Evolutionary conservation across 1,284 basidiomycete genomes (phyloP), one percentile per base, ranked within the genome.

Genomic region (Cerrena zonata): DNA sequence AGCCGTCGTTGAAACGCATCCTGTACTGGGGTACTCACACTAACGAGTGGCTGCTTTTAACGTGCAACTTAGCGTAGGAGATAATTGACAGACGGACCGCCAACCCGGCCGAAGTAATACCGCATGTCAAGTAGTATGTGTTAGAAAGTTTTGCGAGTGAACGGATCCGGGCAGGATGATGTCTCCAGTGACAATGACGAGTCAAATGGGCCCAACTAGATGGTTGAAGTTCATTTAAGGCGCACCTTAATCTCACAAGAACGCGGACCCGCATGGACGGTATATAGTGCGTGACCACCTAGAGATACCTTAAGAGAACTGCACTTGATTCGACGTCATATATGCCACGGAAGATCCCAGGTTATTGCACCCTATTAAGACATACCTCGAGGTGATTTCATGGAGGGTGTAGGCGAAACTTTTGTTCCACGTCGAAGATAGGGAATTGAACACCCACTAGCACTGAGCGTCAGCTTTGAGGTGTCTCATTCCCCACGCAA

Each of bases 1-100:
- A 82, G 19, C 85, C 84, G 68, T 88, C 80, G 61, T 68, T 71
- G 64, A 70, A 69, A 24, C 65, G 62, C 67, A 69, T 70, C 34
- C 19, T 45, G 53, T 24, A 34, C 13, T 49, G 15, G 37, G 43
- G 40, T 5, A 19, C 36, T 38, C 37, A 15, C n/a, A n/a, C 19
- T 5, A 27, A 49, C 13, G 23, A 5, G 47, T 23, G 19, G 24
- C 22, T 15, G 13, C 37, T 36, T 27, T 41, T 34, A 25, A 42
- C 10, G 5, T 25, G 7, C 19, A 7, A 21, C 10, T 5, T 5
- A 37, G 40, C 50, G 22, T 48, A 27, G 34, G 30, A 19, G 36
- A 21, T 23, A 10, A 24, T 21, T 46, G 36, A 23, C 40, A 12
- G 34, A 27, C 53, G 53, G 53, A 26, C 50, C 53, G 53, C 50